Conservation (phyloP, 495 filamentous ascomycete genomes). For the Lasiosphaeris hirsuta region DNA sequence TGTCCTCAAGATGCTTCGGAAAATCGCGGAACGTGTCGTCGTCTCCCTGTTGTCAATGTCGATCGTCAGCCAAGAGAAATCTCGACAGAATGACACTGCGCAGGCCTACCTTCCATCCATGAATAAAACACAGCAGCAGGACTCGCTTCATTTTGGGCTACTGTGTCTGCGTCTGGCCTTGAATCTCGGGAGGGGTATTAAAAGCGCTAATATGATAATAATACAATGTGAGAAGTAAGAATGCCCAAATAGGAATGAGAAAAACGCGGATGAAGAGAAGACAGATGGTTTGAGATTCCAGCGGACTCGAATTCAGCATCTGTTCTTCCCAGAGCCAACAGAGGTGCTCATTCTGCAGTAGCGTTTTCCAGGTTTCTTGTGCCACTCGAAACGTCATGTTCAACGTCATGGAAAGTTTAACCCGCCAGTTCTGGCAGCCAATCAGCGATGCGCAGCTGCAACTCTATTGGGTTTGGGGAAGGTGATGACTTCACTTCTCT, state of each 20-base stretch:
- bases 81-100: not conserved
- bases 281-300: not conserved
- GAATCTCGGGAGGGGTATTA: not conserved
- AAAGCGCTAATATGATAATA: not conserved
- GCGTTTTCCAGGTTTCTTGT: not conserved
- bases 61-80: not conserved
- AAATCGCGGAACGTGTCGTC: conserved; percentile 84
- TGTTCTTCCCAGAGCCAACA: not conserved
- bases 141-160: conserved; percentile 58
- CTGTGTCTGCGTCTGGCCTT: not conserved
- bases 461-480: not conserved
- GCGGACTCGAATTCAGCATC: not conserved
- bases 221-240: not conserved
- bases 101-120: conserved; percentile 80
- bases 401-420: conserved; percentile 13
- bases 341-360: not conserved
- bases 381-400: conserved; percentile 13
- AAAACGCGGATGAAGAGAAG: not conserved
- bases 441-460: not conserved
- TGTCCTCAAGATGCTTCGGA: conserved; percentile 65
- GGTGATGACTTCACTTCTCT: conserved; percentile 13
- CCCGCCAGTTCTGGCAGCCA: not conserved
- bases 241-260: not conserved
- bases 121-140: conserved; percentile 82
- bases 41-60: conserved; percentile 55